These are phyloP conservation scores for Russula ochroleuca DNA, from an alignment of 768 basidiomycete species.

Conservation along the genomic window DNA sequence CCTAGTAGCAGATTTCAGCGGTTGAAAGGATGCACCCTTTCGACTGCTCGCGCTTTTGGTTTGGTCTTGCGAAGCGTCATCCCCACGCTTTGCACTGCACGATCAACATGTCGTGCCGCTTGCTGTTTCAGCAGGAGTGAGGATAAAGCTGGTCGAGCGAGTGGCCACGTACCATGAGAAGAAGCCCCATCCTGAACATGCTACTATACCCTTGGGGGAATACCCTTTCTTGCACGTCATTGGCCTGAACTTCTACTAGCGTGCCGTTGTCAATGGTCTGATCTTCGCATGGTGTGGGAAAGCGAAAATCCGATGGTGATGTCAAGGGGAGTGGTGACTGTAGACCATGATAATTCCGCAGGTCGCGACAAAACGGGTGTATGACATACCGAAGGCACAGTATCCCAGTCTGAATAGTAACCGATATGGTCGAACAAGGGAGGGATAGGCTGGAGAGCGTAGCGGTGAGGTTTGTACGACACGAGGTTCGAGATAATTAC, in stretches of 20 bases:
- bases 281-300: neutral
- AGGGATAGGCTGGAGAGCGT: neutral
- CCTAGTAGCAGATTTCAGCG: neutral
- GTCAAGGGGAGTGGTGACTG: conserved; percentile 12
- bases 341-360: neutral
- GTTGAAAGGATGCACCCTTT: neutral
- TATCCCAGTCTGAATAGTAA: conserved; percentile 14
- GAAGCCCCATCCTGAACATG: conserved; percentile 24
- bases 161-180: conserved; percentile 14
- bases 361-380: neutral
- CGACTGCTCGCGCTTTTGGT: neutral
- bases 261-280: neutral
- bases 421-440: neutral
- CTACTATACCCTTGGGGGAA: conserved; percentile 13
- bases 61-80: conserved; percentile 11
- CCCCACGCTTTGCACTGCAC: conserved; percentile 14
- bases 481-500: conserved; percentile 1
- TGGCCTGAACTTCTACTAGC: neutral
- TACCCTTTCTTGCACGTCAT: neutral
- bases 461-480: conserved; percentile 1
- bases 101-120: conserved; percentile 16
- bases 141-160: neutral
- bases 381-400: conserved; percentile 11
- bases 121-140: conserved; percentile 7
- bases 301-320: conserved; percentile 1